These are phyloP conservation scores for Rhizophagus prolifer DNA, from an alignment of 192 early-diverging fungal genomes.

Conservation along the genomic window DNA sequence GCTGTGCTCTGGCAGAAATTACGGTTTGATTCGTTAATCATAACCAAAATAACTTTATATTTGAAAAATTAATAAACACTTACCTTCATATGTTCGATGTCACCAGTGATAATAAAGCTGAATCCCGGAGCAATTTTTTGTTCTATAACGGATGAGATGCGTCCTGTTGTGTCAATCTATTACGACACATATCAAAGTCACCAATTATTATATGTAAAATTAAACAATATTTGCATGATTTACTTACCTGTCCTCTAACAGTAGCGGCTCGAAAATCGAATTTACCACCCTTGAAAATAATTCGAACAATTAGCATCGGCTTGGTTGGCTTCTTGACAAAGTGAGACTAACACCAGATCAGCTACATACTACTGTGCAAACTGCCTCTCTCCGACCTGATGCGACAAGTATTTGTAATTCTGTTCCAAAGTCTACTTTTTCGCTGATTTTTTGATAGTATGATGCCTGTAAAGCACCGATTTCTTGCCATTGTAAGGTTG, in stretches of 20 bases:
- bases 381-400: constrained; percentile 79
- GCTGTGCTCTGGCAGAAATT: constrained; percentile 3
- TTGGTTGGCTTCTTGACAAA: constrained; percentile 26
- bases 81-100: constrained; percentile 95
- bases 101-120: constrained; percentile 85
- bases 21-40: neutral
- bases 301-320: constrained; percentile 25
- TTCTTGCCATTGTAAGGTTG: constrained; percentile 67
- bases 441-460: constrained; percentile 90
- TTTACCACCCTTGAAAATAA: constrained; percentile 76
- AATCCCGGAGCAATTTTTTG: constrained; percentile 95
- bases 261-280: constrained; percentile 91
- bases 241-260: constrained; percentile 74
- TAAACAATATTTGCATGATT: neutral
- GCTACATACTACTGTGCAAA: constrained; percentile 69
- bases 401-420: constrained; percentile 81
- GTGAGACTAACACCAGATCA: constrained; percentile 28
- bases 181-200: neutral
- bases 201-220: neutral
- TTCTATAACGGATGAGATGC: constrained; percentile 85
- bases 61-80: constrained; percentile 1
- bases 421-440: constrained; percentile 89
- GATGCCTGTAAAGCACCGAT: constrained; percentile 70
- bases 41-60: neutral
- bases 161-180: constrained; percentile 80